Conservation (phyloP, 441 rosid species). For the Adansonia grandidieri region DNA sequence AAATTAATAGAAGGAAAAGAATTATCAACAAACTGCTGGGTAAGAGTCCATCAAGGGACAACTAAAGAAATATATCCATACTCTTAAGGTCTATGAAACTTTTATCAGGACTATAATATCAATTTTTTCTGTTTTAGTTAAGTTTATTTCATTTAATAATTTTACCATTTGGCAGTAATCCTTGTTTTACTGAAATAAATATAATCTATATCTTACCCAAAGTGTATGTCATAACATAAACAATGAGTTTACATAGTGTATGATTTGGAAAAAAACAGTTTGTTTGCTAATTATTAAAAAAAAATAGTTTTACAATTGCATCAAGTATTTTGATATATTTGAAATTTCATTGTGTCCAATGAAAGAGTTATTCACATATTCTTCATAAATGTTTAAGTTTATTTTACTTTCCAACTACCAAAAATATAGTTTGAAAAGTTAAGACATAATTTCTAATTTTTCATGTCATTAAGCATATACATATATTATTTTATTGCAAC, state of each 20-base stretch:
- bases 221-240: not conserved
- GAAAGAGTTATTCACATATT: not conserved
- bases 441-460: not conserved
- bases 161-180: not conserved
- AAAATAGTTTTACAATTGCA: not conserved
- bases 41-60: not conserved
- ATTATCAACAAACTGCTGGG: not conserved
- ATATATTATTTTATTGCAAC: not conserved
- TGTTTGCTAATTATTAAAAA: not conserved
- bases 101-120: not conserved
- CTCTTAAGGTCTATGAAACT: not conserved
- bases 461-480: not conserved
- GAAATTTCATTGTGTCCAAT: not conserved
- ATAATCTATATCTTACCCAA: not conserved
- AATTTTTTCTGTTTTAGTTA: not conserved
- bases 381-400: not conserved
- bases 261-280: not conserved
- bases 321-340: not conserved
- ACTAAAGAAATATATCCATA: conserved; percentile 3
- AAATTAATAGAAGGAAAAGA: conserved; percentile 7
- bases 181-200: not conserved
- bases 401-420: not conserved
- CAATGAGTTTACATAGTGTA: not conserved
- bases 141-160: not conserved
- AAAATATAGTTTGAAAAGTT: conserved; percentile 1